Evolutionary conservation across 1,284 basidiomycete genomes (phyloP), one percentile per base, ranked within the genome.

Genomic region (Volvariella surrecta): DNA sequence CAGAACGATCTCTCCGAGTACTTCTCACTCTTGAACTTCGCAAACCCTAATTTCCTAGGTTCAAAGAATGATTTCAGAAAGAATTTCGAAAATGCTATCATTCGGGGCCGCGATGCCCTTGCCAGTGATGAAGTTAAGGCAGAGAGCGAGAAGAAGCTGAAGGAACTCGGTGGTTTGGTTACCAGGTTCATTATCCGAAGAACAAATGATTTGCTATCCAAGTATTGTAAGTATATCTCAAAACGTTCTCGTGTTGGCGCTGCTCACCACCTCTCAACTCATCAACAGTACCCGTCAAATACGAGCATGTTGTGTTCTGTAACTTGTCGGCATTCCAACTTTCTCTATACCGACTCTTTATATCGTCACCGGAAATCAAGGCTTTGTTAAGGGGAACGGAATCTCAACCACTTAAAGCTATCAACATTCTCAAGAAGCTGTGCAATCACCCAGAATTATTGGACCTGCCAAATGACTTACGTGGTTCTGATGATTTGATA

Each of bases 281-380:
- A 20, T 40, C 18, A 43, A 2, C 52, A 96, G 93, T 99, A 35
- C 95, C 95, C 2, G 91, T 99, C 67, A 99, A 99, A 62, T 97
- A 99, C 68, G 95, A 99, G 63, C 93, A 98, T 50, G 96, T 99
- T 51, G 96, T 99, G 1, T 99, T 99, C 65, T 98, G 95, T 62
- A 74, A 80, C 39, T 78, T 93, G 11, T 94, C 92, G 1, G 73
- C 84, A 2, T 86, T 99, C 56, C 95, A 99, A 57, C 69, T 93
- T 3, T 73, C 85, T 1, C 70, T 99, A 2, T 99, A 99, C 62
- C 81, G 85, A 32, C 74, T 91, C 37, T 99, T 99, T 59, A 95
- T 97, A 51, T 84, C 84, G 2, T 96, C 94, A 4, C 92, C 94
- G 8, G 91, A 93, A 56, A 96, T 97, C 54, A 90, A 92, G 59